These are phyloP conservation scores for Microstegium vimineum DNA, from an alignment of 176 grass and related monocot species.

Conservation along the genomic window DNA sequence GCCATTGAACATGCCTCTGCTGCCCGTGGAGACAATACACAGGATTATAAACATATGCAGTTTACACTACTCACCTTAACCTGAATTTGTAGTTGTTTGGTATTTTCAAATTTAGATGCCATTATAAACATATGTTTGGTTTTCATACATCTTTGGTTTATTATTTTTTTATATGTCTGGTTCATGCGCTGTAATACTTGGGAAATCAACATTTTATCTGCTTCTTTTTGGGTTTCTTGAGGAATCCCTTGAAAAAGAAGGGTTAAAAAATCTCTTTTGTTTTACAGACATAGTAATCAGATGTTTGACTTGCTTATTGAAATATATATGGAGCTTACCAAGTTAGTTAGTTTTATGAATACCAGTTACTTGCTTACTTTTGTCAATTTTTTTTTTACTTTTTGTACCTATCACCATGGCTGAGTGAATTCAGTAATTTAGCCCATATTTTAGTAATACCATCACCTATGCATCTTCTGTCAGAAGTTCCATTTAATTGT, in stretches of 20 bases:
- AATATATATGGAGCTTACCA: neutral
- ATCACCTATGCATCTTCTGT: neutral
- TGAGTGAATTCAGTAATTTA: slow-evolving; percentile 7
- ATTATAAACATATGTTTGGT: neutral
- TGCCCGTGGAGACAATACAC: neutral
- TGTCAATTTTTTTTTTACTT: neutral
- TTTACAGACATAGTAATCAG: slow-evolving; percentile 9
- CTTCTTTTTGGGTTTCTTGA: neutral
- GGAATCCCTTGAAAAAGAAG: neutral
- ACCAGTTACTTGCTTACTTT: neutral
- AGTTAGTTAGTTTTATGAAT: neutral
- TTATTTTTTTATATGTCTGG: neutral
- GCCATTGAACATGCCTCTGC: neutral
- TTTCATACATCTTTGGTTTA: neutral
- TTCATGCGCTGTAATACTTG: neutral
- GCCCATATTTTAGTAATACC: neutral
- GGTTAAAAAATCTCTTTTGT: neutral
- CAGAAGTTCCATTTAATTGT: slow-evolving; percentile 20
- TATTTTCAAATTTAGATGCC: slow-evolving; percentile 4
- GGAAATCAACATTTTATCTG: neutral
- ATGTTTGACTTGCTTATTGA: neutral
- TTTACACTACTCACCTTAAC: neutral
- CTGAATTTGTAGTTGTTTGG: neutral
- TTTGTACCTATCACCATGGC: neutral
- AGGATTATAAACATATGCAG: neutral